Evolutionary conservation across 1,284 basidiomycete species (phyloP).

Genomic region (Vanrija pseudolonga): DNA sequence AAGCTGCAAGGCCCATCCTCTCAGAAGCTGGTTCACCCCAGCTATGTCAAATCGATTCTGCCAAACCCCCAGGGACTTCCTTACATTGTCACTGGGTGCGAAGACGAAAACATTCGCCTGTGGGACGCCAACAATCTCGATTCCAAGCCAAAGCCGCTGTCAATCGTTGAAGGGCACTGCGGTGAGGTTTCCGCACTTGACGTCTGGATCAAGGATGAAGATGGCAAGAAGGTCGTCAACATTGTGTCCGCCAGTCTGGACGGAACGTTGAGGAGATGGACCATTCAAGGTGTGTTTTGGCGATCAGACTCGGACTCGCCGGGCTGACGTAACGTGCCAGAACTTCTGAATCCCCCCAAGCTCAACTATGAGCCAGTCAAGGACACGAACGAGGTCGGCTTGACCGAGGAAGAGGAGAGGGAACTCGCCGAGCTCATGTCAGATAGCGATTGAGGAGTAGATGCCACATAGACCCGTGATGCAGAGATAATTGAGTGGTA

Average conservation of each 20-base stretch:
- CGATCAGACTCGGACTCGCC: neutral
- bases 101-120: constrained; percentile 73
- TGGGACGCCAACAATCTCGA: constrained; percentile 51
- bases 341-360: constrained; percentile 35
- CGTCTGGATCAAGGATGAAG: constrained; percentile 61
- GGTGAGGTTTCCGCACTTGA: constrained; percentile 73
- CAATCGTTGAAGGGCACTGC: constrained; percentile 74
- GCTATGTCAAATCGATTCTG: constrained; percentile 67
- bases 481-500: too few relatives aligned
- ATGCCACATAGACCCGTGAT: too few relatives aligned
- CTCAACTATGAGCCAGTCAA: constrained; percentile 25
- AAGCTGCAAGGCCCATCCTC: constrained; percentile 54
- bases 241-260: constrained; percentile 75
- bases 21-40: constrained; percentile 58
- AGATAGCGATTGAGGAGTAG: constrained; percentile 24
- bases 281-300: constrained; percentile 59
- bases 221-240: constrained; percentile 55
- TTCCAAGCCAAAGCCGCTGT: constrained; percentile 47
- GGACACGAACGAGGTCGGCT: constrained; percentile 15
- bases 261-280: constrained; percentile 78
- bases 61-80: constrained; percentile 60
- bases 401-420: constrained; percentile 49
- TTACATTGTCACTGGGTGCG: constrained; percentile 61
- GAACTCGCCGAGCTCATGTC: constrained; percentile 76
- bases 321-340: constrained; percentile 14